These are phyloP conservation scores for Gaultheria prostrata DNA, from an alignment of 148 eudicot species.

Conservation along the genomic window DNA sequence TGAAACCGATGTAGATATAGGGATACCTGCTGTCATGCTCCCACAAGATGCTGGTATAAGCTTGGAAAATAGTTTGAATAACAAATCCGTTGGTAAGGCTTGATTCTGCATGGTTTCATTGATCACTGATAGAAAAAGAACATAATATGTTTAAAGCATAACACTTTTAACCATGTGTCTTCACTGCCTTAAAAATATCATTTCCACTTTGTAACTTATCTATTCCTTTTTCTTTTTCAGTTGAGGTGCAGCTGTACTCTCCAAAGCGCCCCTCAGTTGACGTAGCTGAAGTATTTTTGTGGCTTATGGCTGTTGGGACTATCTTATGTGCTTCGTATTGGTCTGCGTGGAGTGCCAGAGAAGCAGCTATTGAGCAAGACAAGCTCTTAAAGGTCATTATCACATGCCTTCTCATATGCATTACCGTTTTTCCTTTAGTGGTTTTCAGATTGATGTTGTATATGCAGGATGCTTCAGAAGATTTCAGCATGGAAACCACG, in stretches of 20 bases:
- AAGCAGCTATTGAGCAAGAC: conserved; percentile 85
- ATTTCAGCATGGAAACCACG: conserved; percentile 33
- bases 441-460: background rate
- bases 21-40: conserved; percentile 91
- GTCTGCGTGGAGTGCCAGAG: conserved; percentile 96
- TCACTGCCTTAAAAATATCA: background rate
- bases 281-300: conserved; percentile 91
- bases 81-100: conserved; percentile 59
- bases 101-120: conserved; percentile 13
- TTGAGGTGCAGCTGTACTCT: conserved; percentile 91
- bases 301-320: conserved; percentile 99
- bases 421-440: conserved; percentile 1
- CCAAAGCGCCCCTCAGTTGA: conserved; percentile 88
- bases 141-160: background rate
- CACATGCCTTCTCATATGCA: background rate
- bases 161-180: background rate
- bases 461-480: conserved; percentile 80
- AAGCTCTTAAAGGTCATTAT: conserved; percentile 68
- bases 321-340: conserved; percentile 94
- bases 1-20: conserved; percentile 60
- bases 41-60: conserved; percentile 75
- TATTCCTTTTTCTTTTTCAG: conserved; percentile 54
- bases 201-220: conserved; percentile 31
- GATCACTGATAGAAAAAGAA: background rate
- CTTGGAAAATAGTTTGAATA: conserved; percentile 48